These are phyloP conservation scores for Paramecium octaurelia DNA, from an alignment of 73 alveolate species.

Conservation along the genomic window DNA sequence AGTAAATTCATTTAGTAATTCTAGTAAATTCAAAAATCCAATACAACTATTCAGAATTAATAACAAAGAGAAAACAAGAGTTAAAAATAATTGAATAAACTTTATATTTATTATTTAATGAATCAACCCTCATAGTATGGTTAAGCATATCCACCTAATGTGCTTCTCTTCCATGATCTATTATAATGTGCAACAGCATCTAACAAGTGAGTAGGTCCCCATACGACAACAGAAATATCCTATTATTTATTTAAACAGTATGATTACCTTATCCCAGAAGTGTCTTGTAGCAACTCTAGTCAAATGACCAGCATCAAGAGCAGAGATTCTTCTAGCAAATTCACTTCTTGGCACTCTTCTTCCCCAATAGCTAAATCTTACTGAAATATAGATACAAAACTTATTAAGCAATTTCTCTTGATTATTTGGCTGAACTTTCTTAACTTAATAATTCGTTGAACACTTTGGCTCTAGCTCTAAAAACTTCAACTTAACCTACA, in stretches of 20 bases:
- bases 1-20: neutral
- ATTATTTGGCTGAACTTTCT: slow-evolving; percentile 60
- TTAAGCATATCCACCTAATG: slow-evolving; percentile 52
- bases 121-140: slow-evolving; percentile 42
- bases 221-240: slow-evolving; percentile 58
- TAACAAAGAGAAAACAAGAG: neutral
- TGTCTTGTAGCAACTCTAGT: slow-evolving; percentile 63
- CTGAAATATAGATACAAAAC: neutral
- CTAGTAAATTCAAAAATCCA: neutral
- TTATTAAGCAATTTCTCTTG: slow-evolving; percentile 48
- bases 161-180: slow-evolving; percentile 61
- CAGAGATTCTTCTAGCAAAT: slow-evolving; percentile 76
- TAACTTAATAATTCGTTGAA: slow-evolving; percentile 69
- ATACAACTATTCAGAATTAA: neutral
- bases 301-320: slow-evolving; percentile 59
- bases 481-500: slow-evolving; percentile 72
- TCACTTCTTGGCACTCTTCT: slow-evolving; percentile 85
- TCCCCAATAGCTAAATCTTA: slow-evolving; percentile 52
- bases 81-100: neutral
- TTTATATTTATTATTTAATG: neutral
- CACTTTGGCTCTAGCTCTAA: slow-evolving; percentile 76
- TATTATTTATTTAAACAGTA: neutral
- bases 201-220: slow-evolving; percentile 63
- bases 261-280: slow-evolving; percentile 57
- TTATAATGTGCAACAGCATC: slow-evolving; percentile 54